Percentiles rank a stretch among this genome's conserved stretches.
phyloP scores from a whole-genome alignment of 805 yeast species.

The Yarrowia sp. region DNA sequence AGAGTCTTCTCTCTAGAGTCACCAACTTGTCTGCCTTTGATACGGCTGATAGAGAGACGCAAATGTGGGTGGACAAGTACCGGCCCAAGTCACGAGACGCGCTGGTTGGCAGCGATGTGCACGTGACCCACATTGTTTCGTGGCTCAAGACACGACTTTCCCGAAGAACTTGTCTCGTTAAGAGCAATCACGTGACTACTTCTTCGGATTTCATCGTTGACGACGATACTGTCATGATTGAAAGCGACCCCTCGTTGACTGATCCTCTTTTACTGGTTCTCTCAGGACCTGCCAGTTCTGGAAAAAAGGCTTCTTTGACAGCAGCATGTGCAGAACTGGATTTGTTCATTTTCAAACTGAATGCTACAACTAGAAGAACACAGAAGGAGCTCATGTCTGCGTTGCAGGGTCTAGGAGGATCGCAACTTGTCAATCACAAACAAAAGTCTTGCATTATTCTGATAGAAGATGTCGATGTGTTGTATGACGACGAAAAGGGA shows the following conservation, averaged over 20 bases:
- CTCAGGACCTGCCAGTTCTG: slow-evolving; percentile 74
- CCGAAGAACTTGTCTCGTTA: not conserved
- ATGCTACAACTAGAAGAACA: slow-evolving; percentile 74
- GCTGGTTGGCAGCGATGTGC: not conserved
- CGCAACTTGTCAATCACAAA: slow-evolving; percentile 69
- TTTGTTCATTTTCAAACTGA: slow-evolving; percentile 83
- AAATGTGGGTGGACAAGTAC: slow-evolving; percentile 29
- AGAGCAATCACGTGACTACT: not conserved
- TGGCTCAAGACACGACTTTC: slow-evolving; percentile 20
- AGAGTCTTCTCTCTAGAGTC: slow-evolving; percentile 9
- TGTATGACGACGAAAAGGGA: slow-evolving; percentile 76
- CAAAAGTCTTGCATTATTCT: slow-evolving; percentile 58
- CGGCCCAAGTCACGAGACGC: slow-evolving; percentile 16
- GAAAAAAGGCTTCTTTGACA: slow-evolving; percentile 78
- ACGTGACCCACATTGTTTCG: not conserved
- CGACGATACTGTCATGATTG: not conserved
- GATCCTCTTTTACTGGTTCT: slow-evolving; percentile 49
- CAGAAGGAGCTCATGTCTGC: slow-evolving; percentile 69
- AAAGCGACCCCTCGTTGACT: not conserved
- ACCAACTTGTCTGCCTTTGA: slow-evolving; percentile 11
- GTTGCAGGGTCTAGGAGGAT: slow-evolving; percentile 81
- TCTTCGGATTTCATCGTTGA: slow-evolving; percentile 17
- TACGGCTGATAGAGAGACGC: slow-evolving; percentile 14
- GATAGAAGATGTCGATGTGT: slow-evolving; percentile 83
- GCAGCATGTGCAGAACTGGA: slow-evolving; percentile 66